phyloP scores from a whole-genome alignment of 306 rosid species.

The Prosopis cineraria region DNA sequence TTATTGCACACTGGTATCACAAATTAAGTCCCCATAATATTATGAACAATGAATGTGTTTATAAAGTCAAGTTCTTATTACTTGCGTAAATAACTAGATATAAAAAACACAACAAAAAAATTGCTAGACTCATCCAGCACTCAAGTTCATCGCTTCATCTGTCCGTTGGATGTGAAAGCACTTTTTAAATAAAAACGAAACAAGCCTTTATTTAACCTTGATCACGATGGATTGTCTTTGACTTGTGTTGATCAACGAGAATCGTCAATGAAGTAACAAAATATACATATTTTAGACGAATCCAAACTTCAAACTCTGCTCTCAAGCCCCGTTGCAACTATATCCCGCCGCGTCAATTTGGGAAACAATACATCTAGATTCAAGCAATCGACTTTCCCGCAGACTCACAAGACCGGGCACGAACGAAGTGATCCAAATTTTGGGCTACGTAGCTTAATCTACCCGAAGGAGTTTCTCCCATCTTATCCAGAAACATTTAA shows the following conservation, averaged over 20 bases:
- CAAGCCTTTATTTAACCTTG: neutral
- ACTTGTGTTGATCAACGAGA: neutral
- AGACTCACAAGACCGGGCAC: neutral
- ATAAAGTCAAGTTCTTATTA: neutral
- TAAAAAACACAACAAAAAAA: neutral
- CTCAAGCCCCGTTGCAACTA: neutral
- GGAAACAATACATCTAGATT: neutral
- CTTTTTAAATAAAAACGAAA: neutral
- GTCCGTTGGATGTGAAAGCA: neutral
- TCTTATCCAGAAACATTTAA: neutral
- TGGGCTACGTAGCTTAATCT: neutral
- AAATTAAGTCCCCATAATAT: slow-evolving; percentile 3
- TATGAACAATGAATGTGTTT: neutral
- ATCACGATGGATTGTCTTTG: neutral
- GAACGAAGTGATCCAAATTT: neutral
- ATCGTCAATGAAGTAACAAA: neutral
- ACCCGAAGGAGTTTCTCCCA: neutral
- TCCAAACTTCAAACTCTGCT: neutral
- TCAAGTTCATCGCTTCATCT: neutral
- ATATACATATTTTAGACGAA: neutral
- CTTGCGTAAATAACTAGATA: neutral
- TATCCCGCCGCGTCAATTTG: neutral
- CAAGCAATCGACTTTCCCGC: neutral
- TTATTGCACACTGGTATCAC: neutral
- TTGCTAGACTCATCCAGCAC: neutral